Evolutionary conservation across 1,139 yeast genomes (phyloP).

Genomic region (Debaryomycetaceae sp.): DNA sequence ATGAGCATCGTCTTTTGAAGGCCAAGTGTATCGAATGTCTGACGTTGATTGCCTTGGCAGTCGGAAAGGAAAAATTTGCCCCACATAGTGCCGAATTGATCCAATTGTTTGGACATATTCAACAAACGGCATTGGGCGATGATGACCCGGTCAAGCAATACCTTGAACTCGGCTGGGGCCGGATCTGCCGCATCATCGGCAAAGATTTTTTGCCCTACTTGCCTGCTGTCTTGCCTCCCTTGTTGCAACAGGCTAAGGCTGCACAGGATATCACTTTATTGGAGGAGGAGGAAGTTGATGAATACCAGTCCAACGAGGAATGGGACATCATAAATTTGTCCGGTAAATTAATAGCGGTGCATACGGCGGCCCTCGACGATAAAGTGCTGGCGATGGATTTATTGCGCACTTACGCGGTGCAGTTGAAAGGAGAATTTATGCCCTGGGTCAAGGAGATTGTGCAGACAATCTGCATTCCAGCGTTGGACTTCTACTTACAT

Average conservation of each 20-base stretch:
- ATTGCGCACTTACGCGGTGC: conserved; percentile 80
- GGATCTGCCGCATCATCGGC: conserved; percentile 84
- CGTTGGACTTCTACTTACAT: conserved; percentile 84
- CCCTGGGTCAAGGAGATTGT: conserved; percentile 81
- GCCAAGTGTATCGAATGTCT: conserved; percentile 97
- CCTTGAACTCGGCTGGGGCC: conserved; percentile 94
- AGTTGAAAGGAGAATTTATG: conserved; percentile 75
- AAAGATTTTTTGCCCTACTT: conserved; percentile 83
- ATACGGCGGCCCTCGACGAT: conserved; percentile 87
- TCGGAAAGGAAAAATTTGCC: conserved; percentile 83
- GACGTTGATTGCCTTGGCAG: conserved; percentile 93
- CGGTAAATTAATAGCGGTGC: conserved; percentile 93
- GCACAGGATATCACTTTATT: conserved; percentile 84
- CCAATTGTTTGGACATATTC: conserved; percentile 69
- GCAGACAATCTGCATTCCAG: conserved; percentile 78
- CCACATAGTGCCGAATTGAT: conserved; percentile 75
- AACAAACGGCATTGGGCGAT: conserved; percentile 48
- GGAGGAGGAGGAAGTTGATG: conserved; percentile 86
- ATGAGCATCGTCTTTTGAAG: conserved; percentile 72
- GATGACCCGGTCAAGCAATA: conserved; percentile 89
- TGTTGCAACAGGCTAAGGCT: conserved; percentile 79
- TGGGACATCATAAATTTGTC: conserved; percentile 93
- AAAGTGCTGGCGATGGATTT: conserved; percentile 90
- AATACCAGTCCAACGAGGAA: conserved; percentile 77
- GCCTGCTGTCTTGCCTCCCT: conserved; percentile 85